Percentiles rank a stretch among this genome's conserved stretches.
Conservation (phyloP, 2,329 filamentous ascomycete genomes). For the Chaetomium globosum region DNA sequence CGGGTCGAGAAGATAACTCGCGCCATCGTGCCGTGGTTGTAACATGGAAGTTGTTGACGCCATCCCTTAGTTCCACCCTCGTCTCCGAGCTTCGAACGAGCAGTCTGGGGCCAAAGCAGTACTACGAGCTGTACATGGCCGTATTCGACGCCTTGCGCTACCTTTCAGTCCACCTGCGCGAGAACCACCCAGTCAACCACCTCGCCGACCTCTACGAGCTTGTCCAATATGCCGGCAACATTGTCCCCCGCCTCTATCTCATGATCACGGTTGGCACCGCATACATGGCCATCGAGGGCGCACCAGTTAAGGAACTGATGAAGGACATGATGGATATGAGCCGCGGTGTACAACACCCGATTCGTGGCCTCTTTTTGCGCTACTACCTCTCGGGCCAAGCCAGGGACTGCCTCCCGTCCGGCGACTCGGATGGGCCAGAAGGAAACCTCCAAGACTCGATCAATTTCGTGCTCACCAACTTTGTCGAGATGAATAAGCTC, state of each 20-base stretch:
- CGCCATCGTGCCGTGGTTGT: not conserved
- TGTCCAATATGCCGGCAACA: conserved; percentile 97
- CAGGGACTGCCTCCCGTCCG: conserved; percentile 80
- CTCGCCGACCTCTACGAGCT: conserved; percentile 97
- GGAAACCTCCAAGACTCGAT: conserved; percentile 97
- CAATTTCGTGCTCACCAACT: conserved; percentile 96
- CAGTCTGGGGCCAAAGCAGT: conserved; percentile 97
- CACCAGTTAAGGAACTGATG: conserved; percentile 99
- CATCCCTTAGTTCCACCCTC: conserved; percentile 75
- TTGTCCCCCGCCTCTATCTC: conserved; percentile 91
- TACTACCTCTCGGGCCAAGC: conserved; percentile 97
- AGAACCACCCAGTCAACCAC: conserved; percentile 97
- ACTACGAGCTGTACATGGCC: conserved; percentile 99
- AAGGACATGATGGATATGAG: conserved; percentile 99
- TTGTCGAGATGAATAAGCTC: conserved; percentile 99
- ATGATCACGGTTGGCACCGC: conserved; percentile 99
- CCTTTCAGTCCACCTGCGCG: conserved; percentile 92
- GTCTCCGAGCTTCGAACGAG: conserved; percentile 98
- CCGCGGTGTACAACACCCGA: conserved; percentile 93
- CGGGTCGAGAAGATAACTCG: not conserved
- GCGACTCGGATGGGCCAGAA: conserved; percentile 84
- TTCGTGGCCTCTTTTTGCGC: conserved; percentile 89
- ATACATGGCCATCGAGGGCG: conserved; percentile 98
- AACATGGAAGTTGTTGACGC: conserved; percentile 19
- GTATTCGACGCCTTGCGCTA: conserved; percentile 97